These are phyloP conservation scores for Harrya chromipes DNA, from an alignment of 768 basidiomycete genomes.

Conservation along the genomic window DNA sequence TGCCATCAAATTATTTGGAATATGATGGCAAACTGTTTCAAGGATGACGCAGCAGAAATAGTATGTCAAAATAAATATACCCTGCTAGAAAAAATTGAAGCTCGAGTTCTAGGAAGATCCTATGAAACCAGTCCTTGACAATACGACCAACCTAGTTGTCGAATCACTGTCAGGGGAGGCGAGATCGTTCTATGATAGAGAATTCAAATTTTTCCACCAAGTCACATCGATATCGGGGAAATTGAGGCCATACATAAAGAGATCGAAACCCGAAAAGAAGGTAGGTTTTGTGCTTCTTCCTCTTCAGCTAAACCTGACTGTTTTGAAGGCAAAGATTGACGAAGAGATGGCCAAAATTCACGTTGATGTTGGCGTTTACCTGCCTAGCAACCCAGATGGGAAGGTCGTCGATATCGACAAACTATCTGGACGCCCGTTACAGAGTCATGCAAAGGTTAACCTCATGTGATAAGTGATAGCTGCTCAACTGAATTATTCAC, in stretches of 20 bases:
- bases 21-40: constrained; percentile 98
- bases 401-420: constrained; percentile 96
- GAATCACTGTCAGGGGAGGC: constrained; percentile 86
- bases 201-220: constrained; percentile 93
- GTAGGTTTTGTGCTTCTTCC: constrained; percentile 30
- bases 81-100: neutral
- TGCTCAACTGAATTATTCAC: neutral
- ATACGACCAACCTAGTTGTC: constrained; percentile 78
- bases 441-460: constrained; percentile 92
- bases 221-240: constrained; percentile 99
- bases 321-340: constrained; percentile 87
- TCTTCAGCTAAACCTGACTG: neutral
- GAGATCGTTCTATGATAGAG: constrained; percentile 85
- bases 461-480: neutral
- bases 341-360: constrained; percentile 97
- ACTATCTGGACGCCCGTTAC: constrained; percentile 91
- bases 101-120: constrained; percentile 69
- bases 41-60: constrained; percentile 84
- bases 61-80: constrained; percentile 40
- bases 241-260: constrained; percentile 94
- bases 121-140: constrained; percentile 94
- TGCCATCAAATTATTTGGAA: constrained; percentile 99
- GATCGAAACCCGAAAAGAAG: constrained; percentile 95
- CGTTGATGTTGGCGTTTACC: constrained; percentile 93
- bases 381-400: constrained; percentile 97